Conservation (phyloP, 2,329 filamentous ascomycete genomes). For the Calycina marina region DNA sequence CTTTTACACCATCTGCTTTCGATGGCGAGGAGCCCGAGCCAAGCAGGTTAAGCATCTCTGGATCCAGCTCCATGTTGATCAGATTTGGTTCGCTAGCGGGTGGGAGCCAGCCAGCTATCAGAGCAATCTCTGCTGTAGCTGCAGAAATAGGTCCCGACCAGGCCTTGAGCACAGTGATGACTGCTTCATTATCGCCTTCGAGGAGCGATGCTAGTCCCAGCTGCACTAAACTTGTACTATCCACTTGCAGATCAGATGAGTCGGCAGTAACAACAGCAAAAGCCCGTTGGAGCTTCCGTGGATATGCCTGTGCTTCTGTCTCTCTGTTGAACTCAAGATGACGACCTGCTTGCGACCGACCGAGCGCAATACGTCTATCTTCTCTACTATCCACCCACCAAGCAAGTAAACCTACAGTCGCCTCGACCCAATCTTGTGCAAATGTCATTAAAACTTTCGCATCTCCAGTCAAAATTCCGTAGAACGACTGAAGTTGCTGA, state of each 20-base stretch:
- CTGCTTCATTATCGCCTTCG: conserved; percentile 66
- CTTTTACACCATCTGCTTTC: conserved; percentile 54
- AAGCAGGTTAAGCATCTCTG: conserved; percentile 74
- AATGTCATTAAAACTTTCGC: conserved; percentile 60
- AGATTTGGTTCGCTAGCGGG: conserved; percentile 37
- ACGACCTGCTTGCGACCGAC: conserved; percentile 13
- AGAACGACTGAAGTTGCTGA: conserved; percentile 67
- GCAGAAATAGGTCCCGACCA: conserved; percentile 73
- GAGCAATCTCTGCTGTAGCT: conserved; percentile 70
- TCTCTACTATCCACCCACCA: conserved; percentile 86
- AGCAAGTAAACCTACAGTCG: conserved; percentile 63
- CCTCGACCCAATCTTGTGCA: conserved; percentile 86
- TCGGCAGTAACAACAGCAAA: conserved; percentile 52
- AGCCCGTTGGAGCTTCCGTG: conserved; percentile 55
- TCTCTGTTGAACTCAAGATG: conserved; percentile 25
- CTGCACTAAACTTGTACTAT: conserved; percentile 61
- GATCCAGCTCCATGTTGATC: conserved; percentile 48
- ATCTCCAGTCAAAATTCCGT: conserved; percentile 66
- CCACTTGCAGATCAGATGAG: conserved; percentile 59
- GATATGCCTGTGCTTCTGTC: conserved; percentile 47
- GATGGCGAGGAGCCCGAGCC: conserved; percentile 44
- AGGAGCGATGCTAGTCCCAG: conserved; percentile 71
- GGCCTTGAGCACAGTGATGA: conserved; percentile 56
- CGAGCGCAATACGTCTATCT: conserved; percentile 21
- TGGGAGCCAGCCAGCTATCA: conserved; percentile 71